phyloP scores from a whole-genome alignment of 2,329 filamentous ascomycete species.

The Ophiostoma piceae region DNA sequence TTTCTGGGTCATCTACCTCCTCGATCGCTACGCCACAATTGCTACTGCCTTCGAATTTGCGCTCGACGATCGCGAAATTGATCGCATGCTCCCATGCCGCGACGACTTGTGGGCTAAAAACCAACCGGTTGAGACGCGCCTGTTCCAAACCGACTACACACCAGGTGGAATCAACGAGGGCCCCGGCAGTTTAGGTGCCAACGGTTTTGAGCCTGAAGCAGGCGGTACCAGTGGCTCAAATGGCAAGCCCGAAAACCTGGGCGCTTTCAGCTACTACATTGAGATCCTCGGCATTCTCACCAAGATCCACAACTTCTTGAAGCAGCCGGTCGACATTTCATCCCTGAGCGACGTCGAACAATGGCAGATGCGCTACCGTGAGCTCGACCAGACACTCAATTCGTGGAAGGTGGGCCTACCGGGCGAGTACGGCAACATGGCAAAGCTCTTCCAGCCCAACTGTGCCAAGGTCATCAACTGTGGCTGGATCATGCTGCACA shows the following conservation, averaged over 20 bases:
- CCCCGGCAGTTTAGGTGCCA: constrained; percentile 22
- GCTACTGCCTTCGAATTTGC: constrained; percentile 90
- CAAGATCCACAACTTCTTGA: constrained; percentile 81
- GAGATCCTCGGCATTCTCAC: constrained; percentile 84
- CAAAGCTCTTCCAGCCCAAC: constrained; percentile 66
- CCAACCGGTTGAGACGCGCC: constrained; percentile 74
- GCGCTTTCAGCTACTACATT: constrained; percentile 84
- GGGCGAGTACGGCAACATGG: constrained; percentile 76
- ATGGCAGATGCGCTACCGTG: constrained; percentile 83
- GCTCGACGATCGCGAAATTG: constrained; percentile 82
- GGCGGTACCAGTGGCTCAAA: constrained; percentile 9
- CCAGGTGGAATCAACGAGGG: constrained; percentile 21
- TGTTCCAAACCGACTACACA: constrained; percentile 59
- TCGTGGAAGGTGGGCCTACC: constrained; percentile 82
- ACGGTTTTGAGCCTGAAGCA: constrained; percentile 22
- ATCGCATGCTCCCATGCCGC: constrained; percentile 77
- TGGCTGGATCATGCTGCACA: constrained; percentile 86
- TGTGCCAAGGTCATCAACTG: constrained; percentile 67
- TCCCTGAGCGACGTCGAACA: constrained; percentile 77
- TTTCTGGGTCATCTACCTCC: constrained; percentile 91
- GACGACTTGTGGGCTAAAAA: constrained; percentile 84
- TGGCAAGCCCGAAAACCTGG: constrained; percentile 66
- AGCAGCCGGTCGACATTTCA: constrained; percentile 83
- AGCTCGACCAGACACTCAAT: constrained; percentile 73
- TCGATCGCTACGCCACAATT: constrained; percentile 86